Conservation (phyloP, 1,284 basidiomycete species). For the Hymenochaete sp. region DNA sequence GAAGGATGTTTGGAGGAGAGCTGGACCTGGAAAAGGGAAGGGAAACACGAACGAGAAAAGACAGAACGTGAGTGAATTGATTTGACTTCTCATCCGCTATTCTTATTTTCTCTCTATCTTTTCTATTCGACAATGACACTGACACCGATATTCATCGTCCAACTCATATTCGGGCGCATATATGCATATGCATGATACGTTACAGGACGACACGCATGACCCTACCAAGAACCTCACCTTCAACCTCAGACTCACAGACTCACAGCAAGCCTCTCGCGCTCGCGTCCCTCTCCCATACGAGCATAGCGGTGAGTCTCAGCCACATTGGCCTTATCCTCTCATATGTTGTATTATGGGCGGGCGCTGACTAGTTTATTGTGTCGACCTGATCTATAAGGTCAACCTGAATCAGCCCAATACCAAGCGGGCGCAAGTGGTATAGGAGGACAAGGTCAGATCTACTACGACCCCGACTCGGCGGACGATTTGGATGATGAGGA, state of each 20-base stretch:
- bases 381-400: too few relatives aligned
- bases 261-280: constrained; percentile 73
- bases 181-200: neutral
- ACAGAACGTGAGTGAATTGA: too few relatives aligned
- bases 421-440: constrained; percentile 5
- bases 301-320: constrained; percentile 53
- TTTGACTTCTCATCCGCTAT: too few relatives aligned
- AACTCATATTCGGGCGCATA: neutral
- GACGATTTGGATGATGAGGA: constrained; percentile 87
- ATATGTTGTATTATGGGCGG: too few relatives aligned
- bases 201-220: constrained; percentile 36
- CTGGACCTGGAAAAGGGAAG: too few relatives aligned
- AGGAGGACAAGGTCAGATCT: constrained; percentile 33
- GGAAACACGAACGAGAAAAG: too few relatives aligned
- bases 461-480: constrained; percentile 80
- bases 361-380: too few relatives aligned
- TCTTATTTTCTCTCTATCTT: neutral
- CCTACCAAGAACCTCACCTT: constrained; percentile 68
- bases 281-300: constrained; percentile 81
- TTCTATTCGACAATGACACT: neutral
- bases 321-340: neutral
- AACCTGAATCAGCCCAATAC: too few relatives aligned
- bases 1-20: constrained; percentile 36
- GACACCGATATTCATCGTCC: too few relatives aligned
- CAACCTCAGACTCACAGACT: constrained; percentile 76